These are phyloP conservation scores for Dictyostelium citrinum DNA, from an alignment of 78 protist species.

Conservation along the genomic window DNA sequence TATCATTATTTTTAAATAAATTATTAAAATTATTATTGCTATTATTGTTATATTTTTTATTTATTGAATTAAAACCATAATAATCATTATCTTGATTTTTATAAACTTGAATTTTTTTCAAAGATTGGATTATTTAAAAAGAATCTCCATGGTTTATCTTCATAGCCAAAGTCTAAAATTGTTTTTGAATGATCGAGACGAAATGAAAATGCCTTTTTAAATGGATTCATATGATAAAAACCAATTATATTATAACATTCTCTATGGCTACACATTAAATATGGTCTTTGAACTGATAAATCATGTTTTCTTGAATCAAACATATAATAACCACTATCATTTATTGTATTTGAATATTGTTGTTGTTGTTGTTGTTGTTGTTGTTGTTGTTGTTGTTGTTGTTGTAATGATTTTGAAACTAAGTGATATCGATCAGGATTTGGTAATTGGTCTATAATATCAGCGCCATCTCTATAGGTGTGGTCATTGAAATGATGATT, in stretches of 20 bases:
- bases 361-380: neutral
- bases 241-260: neutral
- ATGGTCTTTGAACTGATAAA: neutral
- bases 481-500: neutral
- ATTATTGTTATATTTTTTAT: neutral
- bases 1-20: neutral
- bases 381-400: neutral
- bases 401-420: neutral
- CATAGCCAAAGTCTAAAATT: neutral
- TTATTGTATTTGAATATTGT: neutral
- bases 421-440: neutral
- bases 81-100: neutral
- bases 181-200: neutral
- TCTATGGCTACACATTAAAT: neutral
- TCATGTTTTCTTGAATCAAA: neutral
- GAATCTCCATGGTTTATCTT: neutral
- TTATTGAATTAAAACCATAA: neutral
- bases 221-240: neutral
- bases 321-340: neutral
- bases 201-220: neutral
- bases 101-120: neutral
- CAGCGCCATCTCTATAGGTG: neutral
- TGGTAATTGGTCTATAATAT: neutral
- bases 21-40: neutral
- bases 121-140: neutral